Evolutionary conservation across 768 basidiomycete genomes (phyloP), one percentile per base, ranked within the genome.

Genomic region (Gloeostereum incarnatum): DNA sequence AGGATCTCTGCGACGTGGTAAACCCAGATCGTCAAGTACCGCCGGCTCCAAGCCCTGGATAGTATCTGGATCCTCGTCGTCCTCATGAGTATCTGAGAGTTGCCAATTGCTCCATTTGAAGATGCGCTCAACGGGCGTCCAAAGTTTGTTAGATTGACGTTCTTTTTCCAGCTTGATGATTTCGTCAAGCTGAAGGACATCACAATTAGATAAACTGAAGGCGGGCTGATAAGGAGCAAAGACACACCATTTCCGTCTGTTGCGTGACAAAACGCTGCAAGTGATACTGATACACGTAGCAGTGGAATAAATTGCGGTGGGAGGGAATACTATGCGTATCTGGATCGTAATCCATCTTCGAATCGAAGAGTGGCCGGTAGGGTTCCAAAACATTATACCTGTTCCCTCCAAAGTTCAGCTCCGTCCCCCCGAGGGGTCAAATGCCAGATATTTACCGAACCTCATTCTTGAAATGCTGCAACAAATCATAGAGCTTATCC

Each of bases 1-100:
- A 0, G 84, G 82, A 55, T 88, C 82, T 19, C 84, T 66, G 3
- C 68, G 62, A 11, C 61, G 55, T 1, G 82, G 70, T 25, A 66
- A 47, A 3, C 77, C 80, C 0, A 85, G 63, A 47, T 82, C 79
- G 2, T 63, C 51, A 25, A 57, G 49, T 33, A 52, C 46, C 6
- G 55, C 53, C 1, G 60, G 61, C 19, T 69, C 38, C 13, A 44
- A 18, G 21, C 38, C 38, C 22, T 44, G 43, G 10, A 44, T 39
- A 6, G 48, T 44, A 59, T 83, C 77, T 60, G 84, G 84, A 59
- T 88, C 70, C 49, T 87, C 83, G 38, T 87, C 84, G 14, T 79
- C 79, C 5, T 66, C 62, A 8, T 58, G 58, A 16, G 68, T 66
- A 17, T 70, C 73, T 1, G 64, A 51, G 4, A 70, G 50, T 10